These are phyloP conservation scores for Bipolaris oryzae DNA, from an alignment of 2,329 filamentous ascomycete species.

Conservation along the genomic window DNA sequence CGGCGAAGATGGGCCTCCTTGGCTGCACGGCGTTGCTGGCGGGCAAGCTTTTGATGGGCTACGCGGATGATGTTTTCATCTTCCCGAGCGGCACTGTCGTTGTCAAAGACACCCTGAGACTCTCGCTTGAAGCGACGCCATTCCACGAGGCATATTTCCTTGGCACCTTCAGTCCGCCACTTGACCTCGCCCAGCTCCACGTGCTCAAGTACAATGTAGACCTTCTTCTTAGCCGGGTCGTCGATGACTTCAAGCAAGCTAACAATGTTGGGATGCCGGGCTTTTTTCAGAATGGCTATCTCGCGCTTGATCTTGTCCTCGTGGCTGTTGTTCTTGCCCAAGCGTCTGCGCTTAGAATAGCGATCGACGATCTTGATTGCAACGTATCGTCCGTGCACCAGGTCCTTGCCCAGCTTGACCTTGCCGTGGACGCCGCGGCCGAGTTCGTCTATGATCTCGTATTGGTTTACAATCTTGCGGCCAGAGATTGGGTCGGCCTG, in stretches of 20 bases:
- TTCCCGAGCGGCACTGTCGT: conserved; percentile 51
- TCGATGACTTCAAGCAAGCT: conserved; percentile 96
- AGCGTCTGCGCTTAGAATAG: conserved; percentile 87
- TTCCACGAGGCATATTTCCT: conserved; percentile 82
- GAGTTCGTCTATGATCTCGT: conserved; percentile 95
- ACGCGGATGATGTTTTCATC: conserved; percentile 51
- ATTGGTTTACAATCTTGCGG: conserved; percentile 96
- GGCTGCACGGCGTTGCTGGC: conserved; percentile 48
- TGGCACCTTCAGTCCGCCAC: conserved; percentile 88
- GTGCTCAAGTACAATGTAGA: conserved; percentile 96
- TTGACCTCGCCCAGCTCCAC: conserved; percentile 92
- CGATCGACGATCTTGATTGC: conserved; percentile 99
- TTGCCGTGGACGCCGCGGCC: conserved; percentile 96
- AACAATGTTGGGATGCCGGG: conserved; percentile 95
- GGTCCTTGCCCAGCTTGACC: conserved; percentile 89
- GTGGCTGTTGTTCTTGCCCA: conserved; percentile 75
- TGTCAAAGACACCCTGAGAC: conserved; percentile 56
- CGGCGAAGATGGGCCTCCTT: conserved; percentile 46
- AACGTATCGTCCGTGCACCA: conserved; percentile 76
- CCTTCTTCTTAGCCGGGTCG: conserved; percentile 93
- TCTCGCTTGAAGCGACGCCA: conserved; percentile 79
- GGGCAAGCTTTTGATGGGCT: conserved; percentile 51
- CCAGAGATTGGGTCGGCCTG: conserved; percentile 88
- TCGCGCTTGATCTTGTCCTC: conserved; percentile 90
- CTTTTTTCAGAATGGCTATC: conserved; percentile 98